Percentiles rank a stretch among this genome's conserved stretches.
Conservation (phyloP, 2,329 filamentous ascomycete genomes). For the Trichoderma pleuroti region DNA sequence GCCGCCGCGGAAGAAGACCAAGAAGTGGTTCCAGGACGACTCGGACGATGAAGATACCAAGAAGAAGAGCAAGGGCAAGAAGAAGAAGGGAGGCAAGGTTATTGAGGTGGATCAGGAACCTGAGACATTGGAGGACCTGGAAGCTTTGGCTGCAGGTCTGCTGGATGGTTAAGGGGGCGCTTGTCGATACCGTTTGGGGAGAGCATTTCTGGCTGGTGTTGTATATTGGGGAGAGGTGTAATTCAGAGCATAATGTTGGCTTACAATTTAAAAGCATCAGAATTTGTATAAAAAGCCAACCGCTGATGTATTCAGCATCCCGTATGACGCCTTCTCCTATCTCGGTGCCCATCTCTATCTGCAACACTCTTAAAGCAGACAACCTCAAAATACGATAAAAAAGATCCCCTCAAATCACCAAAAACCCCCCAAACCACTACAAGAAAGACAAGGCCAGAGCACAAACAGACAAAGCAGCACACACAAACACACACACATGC, state of each 20-base stretch:
- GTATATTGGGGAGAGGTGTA: background rate
- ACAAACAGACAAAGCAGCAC: background rate
- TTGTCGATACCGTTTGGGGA: background rate
- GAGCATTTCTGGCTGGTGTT: background rate
- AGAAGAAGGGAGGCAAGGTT: slow-evolving; percentile 50
- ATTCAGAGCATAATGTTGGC: background rate
- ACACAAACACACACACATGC: background rate
- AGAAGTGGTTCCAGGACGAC: slow-evolving; percentile 77
- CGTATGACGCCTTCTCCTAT: background rate
- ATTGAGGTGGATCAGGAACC: slow-evolving; percentile 65
- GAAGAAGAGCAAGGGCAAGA: slow-evolving; percentile 40
- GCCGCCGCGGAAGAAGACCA: slow-evolving; percentile 55
- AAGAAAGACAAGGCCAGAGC: background rate
- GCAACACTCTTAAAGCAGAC: background rate
- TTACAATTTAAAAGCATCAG: background rate
- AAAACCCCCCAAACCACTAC: background rate
- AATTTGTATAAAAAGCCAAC: background rate
- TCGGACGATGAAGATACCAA: slow-evolving; percentile 48
- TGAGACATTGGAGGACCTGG: slow-evolving; percentile 75
- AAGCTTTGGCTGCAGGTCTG: slow-evolving; percentile 70
- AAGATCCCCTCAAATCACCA: background rate
- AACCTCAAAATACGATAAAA: background rate
- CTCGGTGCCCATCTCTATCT: background rate
- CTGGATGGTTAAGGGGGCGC: slow-evolving; percentile 46
- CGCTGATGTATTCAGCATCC: background rate